Conservation (phyloP, 2,329 filamentous ascomycete genomes). For the Penicillium expansum region DNA sequence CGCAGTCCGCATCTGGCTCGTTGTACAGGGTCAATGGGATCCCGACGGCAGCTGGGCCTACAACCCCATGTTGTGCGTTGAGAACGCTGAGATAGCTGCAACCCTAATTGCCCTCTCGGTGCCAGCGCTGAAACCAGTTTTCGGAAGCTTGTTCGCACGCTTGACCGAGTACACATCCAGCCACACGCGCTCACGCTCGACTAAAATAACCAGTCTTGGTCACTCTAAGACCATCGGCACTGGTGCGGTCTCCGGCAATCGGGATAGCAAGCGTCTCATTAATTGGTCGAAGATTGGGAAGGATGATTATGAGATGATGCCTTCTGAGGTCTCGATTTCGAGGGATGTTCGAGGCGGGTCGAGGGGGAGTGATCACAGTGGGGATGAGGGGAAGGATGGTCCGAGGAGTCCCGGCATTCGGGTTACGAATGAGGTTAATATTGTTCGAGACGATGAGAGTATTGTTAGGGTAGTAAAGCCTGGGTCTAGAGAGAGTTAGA, state of each 20-base stretch:
- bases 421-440: conserved; percentile 25
- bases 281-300: conserved; percentile 20
- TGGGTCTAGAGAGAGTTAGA: neutral
- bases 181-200: conserved; percentile 18
- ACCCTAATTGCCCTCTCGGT: conserved; percentile 53
- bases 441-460: conserved; percentile 6
- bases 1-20: conserved; percentile 47
- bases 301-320: conserved; percentile 31
- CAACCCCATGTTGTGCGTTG: conserved; percentile 50
- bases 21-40: conserved; percentile 48
- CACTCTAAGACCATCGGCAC: conserved; percentile 17
- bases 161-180: conserved; percentile 25
- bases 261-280: conserved; percentile 24
- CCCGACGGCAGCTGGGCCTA: conserved; percentile 53
- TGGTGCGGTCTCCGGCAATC: conserved; percentile 12
- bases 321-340: conserved; percentile 22
- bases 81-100: conserved; percentile 52
- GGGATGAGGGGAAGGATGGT: neutral
- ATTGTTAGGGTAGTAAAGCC: neutral
- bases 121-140: conserved; percentile 51
- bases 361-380: neutral
- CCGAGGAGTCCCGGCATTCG: conserved; percentile 16
- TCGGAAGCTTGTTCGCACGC: conserved; percentile 30
- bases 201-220: conserved; percentile 10
- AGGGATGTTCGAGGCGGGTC: conserved; percentile 1